Evolutionary conservation across 306 rosid species (phyloP).

Genomic region (barrel medic (Medicago truncatula)): MtrunA17r5.0-ANR NC_053047.1:35404501-35405000

Average conservation of each 20-base stretch:
- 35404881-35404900: conserved; percentile 76
- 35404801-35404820: conserved; percentile 76
- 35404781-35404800: conserved; percentile 81
- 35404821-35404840: conserved; percentile 74
- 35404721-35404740: neutral
- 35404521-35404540: conserved; percentile 73
- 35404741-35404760: conserved; percentile 76
- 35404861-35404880: conserved; percentile 87
- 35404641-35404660: conserved; percentile 29
- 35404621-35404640: conserved; percentile 55
- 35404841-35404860: conserved; percentile 65
- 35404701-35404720: neutral
- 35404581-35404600: conserved; percentile 88
- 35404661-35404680: neutral
- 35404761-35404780: conserved; percentile 76
- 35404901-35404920: conserved; percentile 69
- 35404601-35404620: conserved; percentile 81
- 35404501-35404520: conserved; percentile 65
- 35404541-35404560: conserved; percentile 96
- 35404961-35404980: conserved; percentile 87
- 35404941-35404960: conserved; percentile 91
- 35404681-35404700: neutral
- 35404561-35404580: conserved; percentile 79
- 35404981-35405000: conserved; percentile 70
- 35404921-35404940: conserved; percentile 75